Conservation (phyloP, 1,284 basidiomycete genomes). For the Boletus chippewaensis region DNA sequence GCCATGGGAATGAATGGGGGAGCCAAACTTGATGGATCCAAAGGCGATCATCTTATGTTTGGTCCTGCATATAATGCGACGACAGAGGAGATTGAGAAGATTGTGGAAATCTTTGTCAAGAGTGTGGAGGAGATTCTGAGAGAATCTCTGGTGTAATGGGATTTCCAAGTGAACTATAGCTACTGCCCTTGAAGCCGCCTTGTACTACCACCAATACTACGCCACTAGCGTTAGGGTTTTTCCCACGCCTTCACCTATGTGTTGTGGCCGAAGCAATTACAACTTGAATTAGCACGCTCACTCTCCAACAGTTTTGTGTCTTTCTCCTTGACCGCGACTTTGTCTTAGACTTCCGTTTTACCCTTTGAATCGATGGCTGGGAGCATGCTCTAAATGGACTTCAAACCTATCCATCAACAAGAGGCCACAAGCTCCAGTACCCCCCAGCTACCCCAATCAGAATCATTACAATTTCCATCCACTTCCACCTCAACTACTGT, state of each 20-base stretch:
- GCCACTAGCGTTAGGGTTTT: conserved; percentile 17
- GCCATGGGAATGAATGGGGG: conserved; percentile 69
- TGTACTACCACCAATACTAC: too few relatives aligned
- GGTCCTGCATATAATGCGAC: conserved; percentile 73
- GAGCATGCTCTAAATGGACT: conserved; percentile 80
- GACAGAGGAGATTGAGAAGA: conserved; percentile 55
- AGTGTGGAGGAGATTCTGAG: conserved; percentile 58
- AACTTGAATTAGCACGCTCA: conserved; percentile 27
- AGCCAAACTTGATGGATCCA: conserved; percentile 60
- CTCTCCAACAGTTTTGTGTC: conserved; percentile 17
- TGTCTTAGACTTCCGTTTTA: conserved; percentile 21
- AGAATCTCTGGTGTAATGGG: conserved; percentile 25
- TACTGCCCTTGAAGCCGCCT: too few relatives aligned
- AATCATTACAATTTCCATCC: conserved; percentile 33
- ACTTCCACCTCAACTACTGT: conserved; percentile 31
- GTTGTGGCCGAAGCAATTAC: conserved; percentile 22
- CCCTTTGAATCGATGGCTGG: conserved; percentile 68
- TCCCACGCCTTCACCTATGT: conserved; percentile 30
- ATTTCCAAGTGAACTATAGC: too few relatives aligned
- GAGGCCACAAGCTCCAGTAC: conserved; percentile 60
- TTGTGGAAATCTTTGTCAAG: conserved; percentile 41
- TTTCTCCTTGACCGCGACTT: conserved; percentile 26
- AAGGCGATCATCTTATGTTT: conserved; percentile 54
- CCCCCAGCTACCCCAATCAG: conserved; percentile 35
- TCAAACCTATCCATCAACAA: conserved; percentile 60